phyloP scores from a whole-genome alignment of 2,329 filamentous ascomycete genomes.

The Zymoseptoria crescenta region DNA sequence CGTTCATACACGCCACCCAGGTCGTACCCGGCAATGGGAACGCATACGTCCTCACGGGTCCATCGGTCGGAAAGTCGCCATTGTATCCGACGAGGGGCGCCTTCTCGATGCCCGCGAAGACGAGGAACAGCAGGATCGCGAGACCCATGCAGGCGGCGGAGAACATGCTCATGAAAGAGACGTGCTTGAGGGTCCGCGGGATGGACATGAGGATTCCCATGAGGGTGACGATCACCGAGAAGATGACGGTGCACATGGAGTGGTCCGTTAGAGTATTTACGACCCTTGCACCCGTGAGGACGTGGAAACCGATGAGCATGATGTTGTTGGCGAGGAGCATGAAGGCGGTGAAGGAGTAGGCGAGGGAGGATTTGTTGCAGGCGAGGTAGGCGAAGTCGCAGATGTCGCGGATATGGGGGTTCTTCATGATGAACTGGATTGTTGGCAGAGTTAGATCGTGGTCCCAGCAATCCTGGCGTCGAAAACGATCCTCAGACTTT shows the following conservation, averaged over 20 bases:
- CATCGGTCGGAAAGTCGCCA: slow-evolving; percentile 39
- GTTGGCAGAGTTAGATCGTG: no score
- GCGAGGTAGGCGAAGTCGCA: slow-evolving; percentile 45
- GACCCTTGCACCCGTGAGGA: slow-evolving; percentile 43
- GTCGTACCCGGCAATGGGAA: slow-evolving; percentile 41
- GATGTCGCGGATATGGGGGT: slow-evolving; percentile 44
- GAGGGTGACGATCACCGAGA: slow-evolving; percentile 39
- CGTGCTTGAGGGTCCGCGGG: slow-evolving; percentile 40
- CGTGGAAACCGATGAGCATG: slow-evolving; percentile 44
- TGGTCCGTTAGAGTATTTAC: slow-evolving; percentile 45
- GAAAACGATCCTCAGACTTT: no score
- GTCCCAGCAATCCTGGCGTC: no score
- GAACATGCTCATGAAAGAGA: slow-evolving; percentile 46
- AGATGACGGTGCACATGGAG: slow-evolving; percentile 43
- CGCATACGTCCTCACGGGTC: slow-evolving; percentile 40
- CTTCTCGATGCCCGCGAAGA: slow-evolving; percentile 42
- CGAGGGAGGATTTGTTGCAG: slow-evolving; percentile 38
- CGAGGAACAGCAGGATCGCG: slow-evolving; percentile 43
- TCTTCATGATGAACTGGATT: slow-evolving; percentile 48
- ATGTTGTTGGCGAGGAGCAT: slow-evolving; percentile 48
- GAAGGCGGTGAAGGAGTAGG: slow-evolving; percentile 40
- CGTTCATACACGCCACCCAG: slow-evolving; percentile 44
- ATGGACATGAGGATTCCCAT: slow-evolving; percentile 43
- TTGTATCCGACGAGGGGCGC: slow-evolving; percentile 40
- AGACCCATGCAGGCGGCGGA: slow-evolving; percentile 43